Evolutionary conservation across 75 land plant species (phyloP).

Genomic region (Pinus taeda): DNA sequence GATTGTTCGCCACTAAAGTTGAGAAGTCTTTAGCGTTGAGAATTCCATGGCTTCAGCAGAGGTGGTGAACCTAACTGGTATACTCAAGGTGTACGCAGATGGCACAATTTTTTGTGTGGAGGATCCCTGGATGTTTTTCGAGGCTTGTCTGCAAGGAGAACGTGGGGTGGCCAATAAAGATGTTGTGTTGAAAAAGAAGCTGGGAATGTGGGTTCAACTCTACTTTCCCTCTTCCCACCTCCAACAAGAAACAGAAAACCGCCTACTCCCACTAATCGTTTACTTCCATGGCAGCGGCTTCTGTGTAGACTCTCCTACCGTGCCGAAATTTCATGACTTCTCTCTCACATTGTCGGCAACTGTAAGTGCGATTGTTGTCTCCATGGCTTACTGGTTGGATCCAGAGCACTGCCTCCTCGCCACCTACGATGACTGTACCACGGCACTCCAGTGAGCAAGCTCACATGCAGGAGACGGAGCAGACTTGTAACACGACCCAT

Average conservation of each 20-base stretch:
- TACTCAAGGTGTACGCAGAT: background rate
- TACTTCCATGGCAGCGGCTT: constrained; percentile 6
- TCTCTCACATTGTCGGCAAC: constrained; percentile 16
- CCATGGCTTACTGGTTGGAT: constrained; percentile 40
- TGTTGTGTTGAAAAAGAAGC: constrained; percentile 12
- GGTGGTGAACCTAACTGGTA: background rate
- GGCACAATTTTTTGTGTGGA: background rate
- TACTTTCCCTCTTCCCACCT: no score
- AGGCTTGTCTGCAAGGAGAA: background rate
- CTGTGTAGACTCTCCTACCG: constrained; percentile 14
- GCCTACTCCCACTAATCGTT: constrained; percentile 26
- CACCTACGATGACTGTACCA: no score
- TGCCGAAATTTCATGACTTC: constrained; percentile 10
- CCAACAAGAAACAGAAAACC: background rate
- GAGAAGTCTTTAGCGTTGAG: no score
- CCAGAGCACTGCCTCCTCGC: constrained; percentile 23
- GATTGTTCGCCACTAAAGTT: no score
- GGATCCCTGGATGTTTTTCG: background rate
- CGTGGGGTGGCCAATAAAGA: constrained; percentile 17
- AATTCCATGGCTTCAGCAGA: background rate
- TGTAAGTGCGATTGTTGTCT: background rate
- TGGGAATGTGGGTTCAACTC: constrained; percentile 36
- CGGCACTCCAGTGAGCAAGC: no score
- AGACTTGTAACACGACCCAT: no score
- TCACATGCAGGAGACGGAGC: no score